These are phyloP conservation scores for Priceomyces melissophilus DNA, from an alignment of 805 yeast species.

Conservation along the genomic window DNA sequence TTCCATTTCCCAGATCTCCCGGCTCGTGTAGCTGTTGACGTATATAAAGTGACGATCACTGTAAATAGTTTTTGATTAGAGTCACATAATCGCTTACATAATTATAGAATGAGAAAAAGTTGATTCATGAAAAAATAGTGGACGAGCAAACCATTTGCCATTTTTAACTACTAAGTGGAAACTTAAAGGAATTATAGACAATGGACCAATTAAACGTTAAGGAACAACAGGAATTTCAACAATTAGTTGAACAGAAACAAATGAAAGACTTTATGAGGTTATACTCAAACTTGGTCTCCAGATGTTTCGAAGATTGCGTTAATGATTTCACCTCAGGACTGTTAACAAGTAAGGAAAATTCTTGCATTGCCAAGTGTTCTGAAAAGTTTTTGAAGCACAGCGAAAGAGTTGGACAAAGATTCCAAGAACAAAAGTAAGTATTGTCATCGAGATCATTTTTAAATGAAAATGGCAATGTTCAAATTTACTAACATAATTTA, in stretches of 20 bases:
- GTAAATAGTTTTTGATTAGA: constrained; percentile 1
- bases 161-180: neutral
- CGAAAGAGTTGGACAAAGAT: constrained; percentile 97
- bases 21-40: constrained; percentile 29
- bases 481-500: constrained; percentile 24
- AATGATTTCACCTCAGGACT: constrained; percentile 94
- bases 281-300: constrained; percentile 91
- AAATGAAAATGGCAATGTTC: neutral
- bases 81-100: constrained; percentile 1
- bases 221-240: constrained; percentile 96
- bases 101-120: neutral
- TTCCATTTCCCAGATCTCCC: constrained; percentile 80
- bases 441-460: neutral
- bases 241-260: constrained; percentile 93
- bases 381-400: constrained; percentile 97
- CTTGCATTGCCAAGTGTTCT: constrained; percentile 87
- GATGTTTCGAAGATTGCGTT: constrained; percentile 97
- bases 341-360: constrained; percentile 78
- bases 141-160: neutral
- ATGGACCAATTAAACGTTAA: constrained; percentile 95
- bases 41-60: constrained; percentile 2
- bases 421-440: constrained; percentile 89
- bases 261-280: constrained; percentile 98
- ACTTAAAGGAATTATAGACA: constrained; percentile 15
- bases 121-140: neutral